These are phyloP conservation scores for Astrephomene gubernaculifera DNA, from an alignment of 139 green algal genomes.

Conservation along the genomic window DNA sequence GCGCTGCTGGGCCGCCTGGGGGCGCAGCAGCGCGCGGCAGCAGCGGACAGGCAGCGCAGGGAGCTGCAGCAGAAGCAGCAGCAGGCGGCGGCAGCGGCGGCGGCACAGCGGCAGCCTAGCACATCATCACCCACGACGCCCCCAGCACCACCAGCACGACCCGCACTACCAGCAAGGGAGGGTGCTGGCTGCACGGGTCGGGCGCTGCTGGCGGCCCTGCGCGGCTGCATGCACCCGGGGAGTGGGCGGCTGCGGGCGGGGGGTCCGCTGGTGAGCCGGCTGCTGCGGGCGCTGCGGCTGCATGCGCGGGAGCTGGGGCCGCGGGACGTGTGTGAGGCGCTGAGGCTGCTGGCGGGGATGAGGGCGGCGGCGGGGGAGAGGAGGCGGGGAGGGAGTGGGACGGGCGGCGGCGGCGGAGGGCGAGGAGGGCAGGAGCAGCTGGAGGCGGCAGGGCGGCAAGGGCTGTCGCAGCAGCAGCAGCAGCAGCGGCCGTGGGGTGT, in stretches of 20 bases:
- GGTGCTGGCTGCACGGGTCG: background rate
- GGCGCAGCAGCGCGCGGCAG: background rate
- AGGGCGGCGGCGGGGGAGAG: background rate
- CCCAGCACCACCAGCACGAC: no score
- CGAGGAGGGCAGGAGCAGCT: no score
- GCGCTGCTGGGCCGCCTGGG: background rate
- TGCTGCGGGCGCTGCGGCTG: slow-evolving; percentile 17
- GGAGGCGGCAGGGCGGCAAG: no score
- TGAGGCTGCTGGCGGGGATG: slow-evolving; percentile 23
- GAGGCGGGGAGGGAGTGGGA: no score
- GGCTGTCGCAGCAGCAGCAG: no score
- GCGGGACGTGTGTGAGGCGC: slow-evolving; percentile 22
- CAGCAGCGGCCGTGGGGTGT: no score
- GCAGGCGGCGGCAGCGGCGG: background rate
- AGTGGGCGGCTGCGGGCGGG: background rate
- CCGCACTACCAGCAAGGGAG: background rate
- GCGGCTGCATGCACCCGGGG: background rate
- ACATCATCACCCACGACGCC: no score
- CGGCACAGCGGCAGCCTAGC: no score
- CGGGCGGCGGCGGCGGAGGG: no score
- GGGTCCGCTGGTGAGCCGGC: background rate
- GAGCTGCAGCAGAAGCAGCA: background rate
- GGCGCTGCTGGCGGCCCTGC: background rate
- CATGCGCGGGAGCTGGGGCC: background rate
- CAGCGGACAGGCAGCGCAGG: background rate